Base-by-base conservation (phyloP, 148 eudicot species). In the Amaranthus palmeri region DNA sequence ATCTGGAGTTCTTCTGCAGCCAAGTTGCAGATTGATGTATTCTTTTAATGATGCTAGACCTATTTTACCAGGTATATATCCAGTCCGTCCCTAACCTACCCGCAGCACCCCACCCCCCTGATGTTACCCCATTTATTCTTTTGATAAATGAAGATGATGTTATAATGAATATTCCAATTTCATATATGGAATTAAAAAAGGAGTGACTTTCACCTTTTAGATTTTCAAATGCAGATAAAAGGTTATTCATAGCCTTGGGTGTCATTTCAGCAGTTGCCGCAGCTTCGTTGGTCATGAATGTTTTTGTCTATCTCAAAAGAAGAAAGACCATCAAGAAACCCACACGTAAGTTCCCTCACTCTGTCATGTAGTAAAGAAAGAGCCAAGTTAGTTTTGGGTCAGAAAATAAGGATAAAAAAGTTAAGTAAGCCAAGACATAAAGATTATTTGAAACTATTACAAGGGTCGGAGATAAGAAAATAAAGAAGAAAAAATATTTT, bases 11-110 rank as follows among this genome's bases (percentile, higher is more conserved):
- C 67, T 79, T 50, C 14, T 79, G 56, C 78, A 74, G 58, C 75
- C 81, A 42, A 74, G 81, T 74, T 79, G 81, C 50, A 71, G 78
- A 44, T 66, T 79, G 75, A 78, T 78, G 81, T 78, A 72, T 61
- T 8, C 10, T 55, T 72, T 68, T 69, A 52, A 4, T 72, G 73
- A 78, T 61, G 43, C 43, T 40, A 52, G 77, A 54, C 2, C 41
- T 42, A 54, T 9, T 49, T 42, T 76, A 72, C 44, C 76, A 77
- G 80, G 80, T 74, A 58, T 1, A 49, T 40, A 10, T 7, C 2
- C 36, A 46, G 36, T 25, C 36, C 36, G 36, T 25, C 36, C 36
- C 36, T 25, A 2, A 1, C 36, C 36, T 25, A 1, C 36, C 36
- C 36, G 36, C 36, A 1, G 36, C 36, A 25, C 36, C 36, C 36